Base-by-base conservation (phyloP, 1,139 yeast species). In the Geotrichum reessii region DNA sequence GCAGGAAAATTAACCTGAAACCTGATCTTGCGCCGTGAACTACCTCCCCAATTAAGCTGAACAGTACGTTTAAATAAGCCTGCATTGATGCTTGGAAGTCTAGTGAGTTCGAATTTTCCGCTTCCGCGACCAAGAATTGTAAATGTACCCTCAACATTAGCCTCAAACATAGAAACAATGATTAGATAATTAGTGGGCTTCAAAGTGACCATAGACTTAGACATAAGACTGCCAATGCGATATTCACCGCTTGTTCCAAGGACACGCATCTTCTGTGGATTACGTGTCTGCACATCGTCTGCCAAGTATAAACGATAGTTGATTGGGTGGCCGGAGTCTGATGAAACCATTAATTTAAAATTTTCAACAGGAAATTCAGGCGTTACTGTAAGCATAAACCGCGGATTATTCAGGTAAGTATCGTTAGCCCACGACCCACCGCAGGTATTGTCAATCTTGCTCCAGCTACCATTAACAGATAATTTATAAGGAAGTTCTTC, bases 341-440 rank as follows among this genome's bases (percentile, higher is more conserved):
- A 58, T 11, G 50, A 54, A 17, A 56, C 55, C 19, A 50, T 28
- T 14, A 60, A 47, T 21, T 58, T 53, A 37, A 60, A 44, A 12
- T 24, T 40, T 2, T 37, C 28, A 7, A 48, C 27, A 1, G 60
- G 47, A 8, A 37, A 37, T 7, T 8, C 44, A 1, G 17, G 44
- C 9, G 40, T 48, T 50, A 56, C 72, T 65, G 60, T 66, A 65
- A 68, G 74, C 55, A 74, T 72, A 65, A 75, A 86, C 63, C 87
- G 90, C 0, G 96, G 95, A 64, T 87, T 88, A 47, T 74, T 69
- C 42, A 80, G 73, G 65, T 78, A 87, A 0, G 80, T 71, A 1
- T 81, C 73, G 50, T 75, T 63, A 0, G 80, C 65, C 81, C 84
- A 81, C 63, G 78, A 80, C 0, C 93, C 92, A 1, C 89, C 91